Conservation (phyloP, 2,329 filamentous ascomycete species). For the Arthrobotrys sphaeroides region DNA sequence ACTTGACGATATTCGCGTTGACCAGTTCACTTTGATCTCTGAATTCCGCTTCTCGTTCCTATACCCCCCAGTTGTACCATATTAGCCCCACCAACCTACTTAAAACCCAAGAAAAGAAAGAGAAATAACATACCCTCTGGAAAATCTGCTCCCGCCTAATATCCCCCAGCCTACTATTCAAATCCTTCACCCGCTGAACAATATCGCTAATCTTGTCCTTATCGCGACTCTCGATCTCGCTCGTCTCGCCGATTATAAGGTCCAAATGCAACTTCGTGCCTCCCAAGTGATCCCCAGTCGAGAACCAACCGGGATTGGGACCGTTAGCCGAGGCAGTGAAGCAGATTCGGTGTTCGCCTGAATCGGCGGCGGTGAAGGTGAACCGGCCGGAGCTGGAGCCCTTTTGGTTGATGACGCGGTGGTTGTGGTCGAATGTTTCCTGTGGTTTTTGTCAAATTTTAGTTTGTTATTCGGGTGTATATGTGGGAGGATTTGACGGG, state of each 20-base stretch:
- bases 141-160: constrained; percentile 95
- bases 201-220: constrained; percentile 93
- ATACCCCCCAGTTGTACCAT: not conserved
- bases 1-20: constrained; percentile 89
- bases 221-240: constrained; percentile 90
- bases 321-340: constrained; percentile 83
- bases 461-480: not conserved
- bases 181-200: constrained; percentile 83
- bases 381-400: constrained; percentile 81
- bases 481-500: constrained; percentile 36
- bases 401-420: constrained; percentile 90
- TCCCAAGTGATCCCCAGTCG: constrained; percentile 68
- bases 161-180: constrained; percentile 86
- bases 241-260: constrained; percentile 92
- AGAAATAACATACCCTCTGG: constrained; percentile 74
- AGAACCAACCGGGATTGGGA: constrained; percentile 76
- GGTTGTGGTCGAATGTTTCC: constrained; percentile 97
- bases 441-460: constrained; percentile 60
- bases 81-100: no score
- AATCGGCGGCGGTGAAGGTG: constrained; percentile 92
- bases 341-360: constrained; percentile 85
- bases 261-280: constrained; percentile 88
- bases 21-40: constrained; percentile 95
- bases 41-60: constrained; percentile 98
- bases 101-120: not conserved